Percentiles rank a stretch among this genome's conserved stretches.
These are phyloP conservation scores for Microbotryum violaceum DNA, from an alignment of 1,284 basidiomycete genomes.

Conservation along the genomic window DNA sequence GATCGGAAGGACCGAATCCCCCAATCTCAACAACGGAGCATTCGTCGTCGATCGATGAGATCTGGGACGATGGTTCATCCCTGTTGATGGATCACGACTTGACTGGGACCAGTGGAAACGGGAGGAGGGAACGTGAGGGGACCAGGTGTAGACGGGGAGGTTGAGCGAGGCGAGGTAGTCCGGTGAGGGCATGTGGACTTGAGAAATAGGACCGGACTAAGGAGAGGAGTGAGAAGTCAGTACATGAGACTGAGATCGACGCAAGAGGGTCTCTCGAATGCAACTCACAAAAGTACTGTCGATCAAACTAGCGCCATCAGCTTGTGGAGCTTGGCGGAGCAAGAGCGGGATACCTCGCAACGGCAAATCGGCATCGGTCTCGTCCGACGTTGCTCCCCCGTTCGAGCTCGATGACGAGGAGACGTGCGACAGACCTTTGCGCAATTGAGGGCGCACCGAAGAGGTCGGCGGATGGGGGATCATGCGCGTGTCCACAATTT, in stretches of 20 bases:
- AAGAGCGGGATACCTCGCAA: neutral
- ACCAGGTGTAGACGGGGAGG: constrained; percentile 21
- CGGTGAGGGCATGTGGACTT: constrained; percentile 3
- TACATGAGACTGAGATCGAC: neutral
- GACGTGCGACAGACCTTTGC: too few relatives aligned
- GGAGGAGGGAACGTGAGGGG: constrained; percentile 4
- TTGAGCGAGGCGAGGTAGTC: constrained; percentile 30
- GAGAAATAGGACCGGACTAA: neutral
- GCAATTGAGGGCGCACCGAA: too few relatives aligned
- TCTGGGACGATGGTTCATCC: too few relatives aligned
- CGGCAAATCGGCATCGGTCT: neutral
- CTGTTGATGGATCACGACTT: too few relatives aligned
- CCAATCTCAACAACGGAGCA: too few relatives aligned
- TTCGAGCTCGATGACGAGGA: neutral
- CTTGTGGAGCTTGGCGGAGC: neutral
- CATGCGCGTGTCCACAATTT: neutral
- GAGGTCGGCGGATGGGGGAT: neutral
- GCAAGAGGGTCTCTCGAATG: neutral
- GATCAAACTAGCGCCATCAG: neutral
- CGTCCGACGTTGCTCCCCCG: neutral
- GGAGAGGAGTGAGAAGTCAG: neutral
- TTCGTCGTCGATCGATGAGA: too few relatives aligned
- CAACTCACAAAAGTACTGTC: neutral
- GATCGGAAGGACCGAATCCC: too few relatives aligned
- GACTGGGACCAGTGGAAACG: too few relatives aligned